Evolutionary conservation across 208 protist species (phyloP).

Genomic region (Trypanosoma scelopori): DNA sequence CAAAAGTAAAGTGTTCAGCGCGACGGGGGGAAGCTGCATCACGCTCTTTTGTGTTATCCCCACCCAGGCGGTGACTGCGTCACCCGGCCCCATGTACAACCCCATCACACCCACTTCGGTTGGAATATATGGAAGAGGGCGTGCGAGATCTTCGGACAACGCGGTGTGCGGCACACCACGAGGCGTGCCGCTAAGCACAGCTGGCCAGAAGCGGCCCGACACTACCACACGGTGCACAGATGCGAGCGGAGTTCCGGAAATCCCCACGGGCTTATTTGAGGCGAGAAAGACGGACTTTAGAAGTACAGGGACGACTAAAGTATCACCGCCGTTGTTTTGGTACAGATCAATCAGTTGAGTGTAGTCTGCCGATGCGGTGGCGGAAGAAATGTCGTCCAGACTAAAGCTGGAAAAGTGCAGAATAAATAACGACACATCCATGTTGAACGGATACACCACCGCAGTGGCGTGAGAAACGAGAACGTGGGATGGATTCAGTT

Average conservation of each 20-base stretch:
- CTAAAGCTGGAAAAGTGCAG: background rate
- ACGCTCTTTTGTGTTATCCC: slow-evolving; percentile 1
- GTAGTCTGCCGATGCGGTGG: background rate
- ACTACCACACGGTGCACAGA: slow-evolving; percentile 4
- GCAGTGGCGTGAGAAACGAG: slow-evolving; percentile 4
- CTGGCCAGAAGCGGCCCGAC: slow-evolving; percentile 5
- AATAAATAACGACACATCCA: slow-evolving; percentile 5
- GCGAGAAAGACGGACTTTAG: background rate
- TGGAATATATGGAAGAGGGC: background rate
- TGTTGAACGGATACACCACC: slow-evolving; percentile 12
- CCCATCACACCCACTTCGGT: slow-evolving; percentile 1
- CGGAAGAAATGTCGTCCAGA: background rate
- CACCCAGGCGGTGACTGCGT: background rate
- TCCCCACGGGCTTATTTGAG: background rate
- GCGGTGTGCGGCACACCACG: background rate
- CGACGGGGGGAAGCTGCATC: slow-evolving; percentile 3
- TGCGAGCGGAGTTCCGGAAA: background rate
- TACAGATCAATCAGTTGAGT: slow-evolving; percentile 7
- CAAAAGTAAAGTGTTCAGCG: slow-evolving; percentile 7
- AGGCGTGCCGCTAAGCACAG: background rate
- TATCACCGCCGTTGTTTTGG: slow-evolving; percentile 5
- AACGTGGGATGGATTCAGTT: slow-evolving; percentile 4
- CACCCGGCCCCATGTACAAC: too few species aligned
- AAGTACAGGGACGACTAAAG: background rate
- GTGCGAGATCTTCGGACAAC: slow-evolving; percentile 5